A percentile compares a stretch with the other conserved stretches of the same genome.
phyloP scores from a whole-genome alignment of 192 early-diverging fungal genomes.

The Oehlia diaphana region DNA sequence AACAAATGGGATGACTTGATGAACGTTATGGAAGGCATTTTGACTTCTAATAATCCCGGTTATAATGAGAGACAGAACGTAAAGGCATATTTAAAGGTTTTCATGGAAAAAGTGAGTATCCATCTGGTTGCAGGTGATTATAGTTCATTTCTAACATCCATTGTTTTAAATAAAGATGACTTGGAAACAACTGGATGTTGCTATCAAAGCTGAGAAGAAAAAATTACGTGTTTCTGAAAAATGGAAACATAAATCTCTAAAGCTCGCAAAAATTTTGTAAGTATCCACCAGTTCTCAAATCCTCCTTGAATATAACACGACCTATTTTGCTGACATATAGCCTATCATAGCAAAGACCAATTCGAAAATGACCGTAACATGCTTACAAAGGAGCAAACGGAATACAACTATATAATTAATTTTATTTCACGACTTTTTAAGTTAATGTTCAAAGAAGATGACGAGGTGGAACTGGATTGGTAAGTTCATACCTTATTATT shows the following conservation, averaged over 20 bases:
- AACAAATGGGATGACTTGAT: not conserved
- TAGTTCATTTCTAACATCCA: not conserved
- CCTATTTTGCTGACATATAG: not conserved
- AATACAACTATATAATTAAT: slow-evolving; percentile 1
- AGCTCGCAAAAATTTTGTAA: not conserved
- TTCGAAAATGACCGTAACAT: not conserved
- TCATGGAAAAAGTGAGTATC: not conserved
- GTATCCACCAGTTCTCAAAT: not conserved
- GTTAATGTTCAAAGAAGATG: not conserved
- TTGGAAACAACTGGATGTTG: not conserved
- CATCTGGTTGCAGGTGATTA: not conserved
- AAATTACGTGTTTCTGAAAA: not conserved
- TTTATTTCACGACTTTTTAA: not conserved
- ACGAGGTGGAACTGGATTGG: no score
- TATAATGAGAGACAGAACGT: not conserved
- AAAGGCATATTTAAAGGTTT: not conserved
- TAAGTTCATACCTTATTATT: no score
- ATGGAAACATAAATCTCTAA: not conserved
- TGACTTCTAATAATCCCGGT: not conserved
- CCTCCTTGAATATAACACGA: not conserved
- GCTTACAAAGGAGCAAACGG: not conserved
- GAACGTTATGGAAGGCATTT: not conserved
- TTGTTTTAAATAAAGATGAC: slow-evolving; percentile 9
- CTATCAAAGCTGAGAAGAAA: not conserved
- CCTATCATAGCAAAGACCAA: not conserved